Conservation (phyloP, 805 yeast species). For the Sugiyamaella lignohabitans region DNA sequence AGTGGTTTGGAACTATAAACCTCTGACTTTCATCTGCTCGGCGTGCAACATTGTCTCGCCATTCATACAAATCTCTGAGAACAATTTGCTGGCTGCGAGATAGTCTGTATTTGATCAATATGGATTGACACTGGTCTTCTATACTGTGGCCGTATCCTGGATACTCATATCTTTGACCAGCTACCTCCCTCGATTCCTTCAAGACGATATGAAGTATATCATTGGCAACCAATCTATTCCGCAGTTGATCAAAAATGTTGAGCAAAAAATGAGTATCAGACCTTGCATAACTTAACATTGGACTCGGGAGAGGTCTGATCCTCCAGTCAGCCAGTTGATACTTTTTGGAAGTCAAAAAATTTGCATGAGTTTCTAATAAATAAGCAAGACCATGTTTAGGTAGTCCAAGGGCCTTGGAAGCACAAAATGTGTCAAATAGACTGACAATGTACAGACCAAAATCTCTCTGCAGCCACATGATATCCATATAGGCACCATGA, state of each 20-base stretch:
- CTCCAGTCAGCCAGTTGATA: slow-evolving; percentile 98
- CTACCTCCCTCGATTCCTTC: slow-evolving; percentile 69
- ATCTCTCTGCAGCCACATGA: slow-evolving; percentile 94
- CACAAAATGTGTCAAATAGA: slow-evolving; percentile 88
- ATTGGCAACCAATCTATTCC: slow-evolving; percentile 50
- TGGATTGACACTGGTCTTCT: slow-evolving; percentile 56
- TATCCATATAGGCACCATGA: slow-evolving; percentile 97
- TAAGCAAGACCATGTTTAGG: slow-evolving; percentile 81
- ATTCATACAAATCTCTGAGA: slow-evolving; percentile 56
- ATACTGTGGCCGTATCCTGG: slow-evolving; percentile 40
- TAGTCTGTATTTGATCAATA: slow-evolving; percentile 61
- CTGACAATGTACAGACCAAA: slow-evolving; percentile 86
- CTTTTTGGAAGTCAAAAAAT: slow-evolving; percentile 83
- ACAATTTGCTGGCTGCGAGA: slow-evolving; percentile 47
- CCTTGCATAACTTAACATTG: slow-evolving; percentile 81
- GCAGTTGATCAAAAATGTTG: slow-evolving; percentile 69
- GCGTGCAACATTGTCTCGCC: slow-evolving; percentile 82
- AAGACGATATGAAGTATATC: slow-evolving; percentile 47
- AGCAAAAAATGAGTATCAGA: slow-evolving; percentile 92
- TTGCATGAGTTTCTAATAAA: slow-evolving; percentile 70
- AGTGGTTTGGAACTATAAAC: slow-evolving; percentile 76
- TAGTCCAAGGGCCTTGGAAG: slow-evolving; percentile 70
- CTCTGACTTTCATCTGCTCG: slow-evolving; percentile 76
- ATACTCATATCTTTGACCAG: slow-evolving; percentile 75
- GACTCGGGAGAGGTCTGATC: slow-evolving; percentile 67